These are phyloP conservation scores for Ascocoryne sarcoides DNA, from an alignment of 2,329 filamentous ascomycete genomes.

Conservation along the genomic window DNA sequence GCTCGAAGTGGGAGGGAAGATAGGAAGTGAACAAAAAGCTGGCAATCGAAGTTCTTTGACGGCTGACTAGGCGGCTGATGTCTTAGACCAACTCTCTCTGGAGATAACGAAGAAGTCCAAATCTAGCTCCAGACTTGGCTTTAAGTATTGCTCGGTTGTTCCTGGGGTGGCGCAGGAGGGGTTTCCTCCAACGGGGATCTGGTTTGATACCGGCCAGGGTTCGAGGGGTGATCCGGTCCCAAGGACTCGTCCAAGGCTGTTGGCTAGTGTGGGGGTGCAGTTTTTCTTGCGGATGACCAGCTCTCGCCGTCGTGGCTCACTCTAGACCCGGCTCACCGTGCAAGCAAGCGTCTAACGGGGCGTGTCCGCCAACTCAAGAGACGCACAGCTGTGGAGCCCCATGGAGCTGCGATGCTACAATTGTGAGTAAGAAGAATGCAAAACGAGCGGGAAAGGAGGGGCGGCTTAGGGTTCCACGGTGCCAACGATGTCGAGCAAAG, in stretches of 20 bases:
- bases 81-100: constrained; percentile 6
- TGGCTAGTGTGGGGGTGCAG: constrained; percentile 15
- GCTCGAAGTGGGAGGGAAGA: not conserved
- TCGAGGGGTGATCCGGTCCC: constrained; percentile 2
- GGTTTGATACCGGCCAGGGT: constrained; percentile 1
- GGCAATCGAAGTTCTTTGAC: too few species aligned
- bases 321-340: constrained; percentile 2
- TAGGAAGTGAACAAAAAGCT: too few species aligned
- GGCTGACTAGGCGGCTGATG: too few species aligned
- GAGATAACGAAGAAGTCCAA: not conserved
- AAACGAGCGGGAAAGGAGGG: too few species aligned
- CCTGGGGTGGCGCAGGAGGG: constrained; percentile 17
- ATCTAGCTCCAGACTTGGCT: not conserved
- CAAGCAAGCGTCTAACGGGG: constrained; percentile 7
- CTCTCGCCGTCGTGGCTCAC: constrained; percentile 17
- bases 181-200: constrained; percentile 1
- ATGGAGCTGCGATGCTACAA: too few species aligned
- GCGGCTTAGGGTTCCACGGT: too few species aligned
- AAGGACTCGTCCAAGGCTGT: constrained; percentile 3
- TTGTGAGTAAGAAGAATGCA: constrained; percentile 13
- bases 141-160: constrained; percentile 16
- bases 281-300: constrained; percentile 8
- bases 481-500: too few species aligned
- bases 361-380: constrained; percentile 12
- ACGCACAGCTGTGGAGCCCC: constrained; percentile 7